These are phyloP conservation scores for Fusarium citri DNA, from an alignment of 2,329 filamentous ascomycete genomes.

Conservation along the genomic window DNA sequence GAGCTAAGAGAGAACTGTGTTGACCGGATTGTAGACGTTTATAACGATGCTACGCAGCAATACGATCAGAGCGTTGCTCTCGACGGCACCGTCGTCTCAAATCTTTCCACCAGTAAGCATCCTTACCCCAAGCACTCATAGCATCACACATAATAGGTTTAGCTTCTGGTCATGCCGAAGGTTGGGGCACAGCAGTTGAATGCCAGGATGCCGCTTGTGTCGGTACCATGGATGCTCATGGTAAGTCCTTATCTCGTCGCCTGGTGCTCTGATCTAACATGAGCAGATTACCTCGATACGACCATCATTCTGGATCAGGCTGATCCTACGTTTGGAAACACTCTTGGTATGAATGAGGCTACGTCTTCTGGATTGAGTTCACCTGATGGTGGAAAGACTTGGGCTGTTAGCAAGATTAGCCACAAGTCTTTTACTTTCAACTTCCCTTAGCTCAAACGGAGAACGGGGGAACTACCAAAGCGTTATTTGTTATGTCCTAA, in stretches of 20 bases:
- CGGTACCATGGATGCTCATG: constrained; percentile 16
- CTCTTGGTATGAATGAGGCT: constrained; percentile 23
- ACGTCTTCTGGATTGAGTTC: constrained; percentile 25
- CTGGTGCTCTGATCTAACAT: background rate
- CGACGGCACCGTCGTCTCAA: constrained; percentile 12
- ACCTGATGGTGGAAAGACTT: constrained; percentile 33
- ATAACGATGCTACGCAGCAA: constrained; percentile 29
- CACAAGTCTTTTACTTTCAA: constrained; percentile 31
- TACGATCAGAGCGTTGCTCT: constrained; percentile 31
- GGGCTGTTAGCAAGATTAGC: constrained; percentile 23
- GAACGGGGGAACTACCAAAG: too few species aligned
- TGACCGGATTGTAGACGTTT: constrained; percentile 1
- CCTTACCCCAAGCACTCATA: accelerated
- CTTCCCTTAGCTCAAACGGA: background rate
- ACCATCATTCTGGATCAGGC: constrained; percentile 22
- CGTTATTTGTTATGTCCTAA: too few species aligned
- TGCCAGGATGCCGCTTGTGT: constrained; percentile 35
- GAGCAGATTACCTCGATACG: constrained; percentile 25
- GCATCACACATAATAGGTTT: background rate
- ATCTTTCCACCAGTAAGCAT: constrained; percentile 19
- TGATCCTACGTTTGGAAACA: constrained; percentile 15
- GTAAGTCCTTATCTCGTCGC: background rate
- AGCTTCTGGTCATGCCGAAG: constrained; percentile 30
- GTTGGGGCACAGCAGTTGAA: constrained; percentile 36
- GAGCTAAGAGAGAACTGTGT: too few species aligned